A percentile compares a stretch with the other conserved stretches of the same genome.
Conservation (phyloP, 768 basidiomycete species). For the Mycena rebaudengoi region DNA sequence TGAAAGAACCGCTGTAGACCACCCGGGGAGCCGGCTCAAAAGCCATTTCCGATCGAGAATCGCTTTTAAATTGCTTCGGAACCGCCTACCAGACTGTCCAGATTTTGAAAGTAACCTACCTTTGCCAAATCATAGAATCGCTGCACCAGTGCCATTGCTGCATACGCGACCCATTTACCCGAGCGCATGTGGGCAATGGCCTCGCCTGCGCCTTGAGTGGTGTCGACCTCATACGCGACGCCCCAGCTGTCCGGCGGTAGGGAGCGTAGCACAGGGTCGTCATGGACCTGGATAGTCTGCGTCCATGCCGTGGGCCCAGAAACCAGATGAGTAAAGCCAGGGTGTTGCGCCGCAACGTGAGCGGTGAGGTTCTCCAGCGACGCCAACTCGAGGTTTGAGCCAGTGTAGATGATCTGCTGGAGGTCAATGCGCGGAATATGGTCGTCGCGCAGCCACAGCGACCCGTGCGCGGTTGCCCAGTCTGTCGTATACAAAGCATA, state of each 20-base stretch:
- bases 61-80: no score
- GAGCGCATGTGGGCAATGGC: constrained; percentile 79
- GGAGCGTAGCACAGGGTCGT: constrained; percentile 44
- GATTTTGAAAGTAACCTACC: constrained; percentile 42
- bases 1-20: no score
- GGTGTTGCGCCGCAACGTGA: constrained; percentile 1
- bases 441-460: constrained; percentile 53
- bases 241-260: constrained; percentile 25
- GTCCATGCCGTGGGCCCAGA: constrained; percentile 8
- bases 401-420: constrained; percentile 75
- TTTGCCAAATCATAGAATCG: constrained; percentile 90
- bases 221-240: constrained; percentile 39
- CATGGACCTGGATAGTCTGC: constrained; percentile 53
- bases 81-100: no score
- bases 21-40: no score
- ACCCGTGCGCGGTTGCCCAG: constrained; percentile 70
- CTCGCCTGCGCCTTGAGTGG: constrained; percentile 52
- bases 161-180: constrained; percentile 91
- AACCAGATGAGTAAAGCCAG: constrained; percentile 11
- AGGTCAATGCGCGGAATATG: constrained; percentile 61
- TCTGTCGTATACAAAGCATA: constrained; percentile 64
- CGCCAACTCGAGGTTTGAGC: constrained; percentile 45
- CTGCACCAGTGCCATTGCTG: constrained; percentile 73
- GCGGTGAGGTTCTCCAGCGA: constrained; percentile 47
- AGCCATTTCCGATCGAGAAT: no score